Conservation (phyloP, 2,329 filamentous ascomycete genomes). For the Albophoma yamanashiensis region DNA sequence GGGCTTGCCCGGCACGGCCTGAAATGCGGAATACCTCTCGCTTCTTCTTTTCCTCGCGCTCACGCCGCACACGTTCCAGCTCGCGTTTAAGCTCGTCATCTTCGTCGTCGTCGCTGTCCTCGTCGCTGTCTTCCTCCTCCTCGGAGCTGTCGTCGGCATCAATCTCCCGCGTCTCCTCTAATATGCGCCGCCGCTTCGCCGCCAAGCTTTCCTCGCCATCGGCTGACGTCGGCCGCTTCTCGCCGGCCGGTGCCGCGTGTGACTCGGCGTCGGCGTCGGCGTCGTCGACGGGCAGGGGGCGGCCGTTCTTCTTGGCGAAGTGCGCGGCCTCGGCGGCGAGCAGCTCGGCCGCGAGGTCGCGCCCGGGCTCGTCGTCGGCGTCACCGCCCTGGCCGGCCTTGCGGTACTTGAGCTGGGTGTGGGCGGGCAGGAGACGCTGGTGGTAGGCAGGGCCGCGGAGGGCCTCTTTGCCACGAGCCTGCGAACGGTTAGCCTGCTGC, state of each 20-base stretch:
- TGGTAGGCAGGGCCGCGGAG: constrained; percentile 90
- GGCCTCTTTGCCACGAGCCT: constrained; percentile 91
- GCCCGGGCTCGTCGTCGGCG: constrained; percentile 54
- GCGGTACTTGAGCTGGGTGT: constrained; percentile 86
- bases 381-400: constrained; percentile 80
- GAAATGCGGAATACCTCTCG: constrained; percentile 17
- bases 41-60: constrained; percentile 38
- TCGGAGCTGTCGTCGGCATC: constrained; percentile 62
- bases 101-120: constrained; percentile 45
- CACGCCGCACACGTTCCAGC: constrained; percentile 84
- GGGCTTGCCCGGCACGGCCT: not conserved
- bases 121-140: constrained; percentile 38
- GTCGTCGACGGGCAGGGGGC: constrained; percentile 31
- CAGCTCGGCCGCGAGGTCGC: constrained; percentile 83
- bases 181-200: constrained; percentile 72
- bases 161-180: constrained; percentile 80
- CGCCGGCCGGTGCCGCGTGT: constrained; percentile 16
- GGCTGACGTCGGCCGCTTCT: constrained; percentile 41
- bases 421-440: constrained; percentile 85
- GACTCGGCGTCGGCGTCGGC: constrained; percentile 30
- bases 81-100: constrained; percentile 83
- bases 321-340: constrained; percentile 80
- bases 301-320: constrained; percentile 68
- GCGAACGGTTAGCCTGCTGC: constrained; percentile 14
- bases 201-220: constrained; percentile 56